Evolutionary conservation across 176 grass and related monocot genomes (phyloP), one percentile per base, ranked within the genome.

Genomic region (Lolium multiflorum): DNA sequence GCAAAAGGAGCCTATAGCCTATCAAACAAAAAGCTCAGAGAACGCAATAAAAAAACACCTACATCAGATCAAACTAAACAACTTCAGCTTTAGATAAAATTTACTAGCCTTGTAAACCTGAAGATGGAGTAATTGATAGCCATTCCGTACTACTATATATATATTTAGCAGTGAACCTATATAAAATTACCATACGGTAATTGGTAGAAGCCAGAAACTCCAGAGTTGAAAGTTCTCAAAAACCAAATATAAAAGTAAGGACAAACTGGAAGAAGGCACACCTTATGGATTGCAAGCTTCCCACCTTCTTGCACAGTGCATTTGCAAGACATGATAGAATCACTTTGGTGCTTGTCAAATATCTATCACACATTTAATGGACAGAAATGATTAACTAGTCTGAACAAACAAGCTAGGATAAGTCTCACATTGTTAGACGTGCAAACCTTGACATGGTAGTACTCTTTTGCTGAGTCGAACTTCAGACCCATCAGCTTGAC

Each of bases 281-380:
- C 95, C 89, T 93, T 93, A 81, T 74, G 84, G 63, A 91, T 82
- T 80, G 85, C 63, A 73, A 98, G 87, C 50, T 41, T 62, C 18
- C 87, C 87, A 87, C 91, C 89, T 64, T 89, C 58, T 16, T 37
- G 74, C 59, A 87, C 64, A 2, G 56, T 87, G 81, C 95, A 98
- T 77, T 95, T 98, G 89, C 90, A 98, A 59, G 84, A 80, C 25
- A 95, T 87, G 11, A 82, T 90, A 70, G 74, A 89, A 84, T 89
- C 89, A 63, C 76, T 43, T 43, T 7, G 41, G 41, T 43, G 2
- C 41, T 83, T 93, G 80, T 98, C 93, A 67, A 88, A 71, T 9
- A 98, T 76, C 95, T 94, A 9, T 26, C 41, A 85, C 47, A 65
- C 54, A 83, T 25, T 66, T 88, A 8, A 26, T 74, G 20, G 5